Conservation (phyloP, 371 early-diverging fungal genomes). For the Actinomortierella ambigua region DNA sequence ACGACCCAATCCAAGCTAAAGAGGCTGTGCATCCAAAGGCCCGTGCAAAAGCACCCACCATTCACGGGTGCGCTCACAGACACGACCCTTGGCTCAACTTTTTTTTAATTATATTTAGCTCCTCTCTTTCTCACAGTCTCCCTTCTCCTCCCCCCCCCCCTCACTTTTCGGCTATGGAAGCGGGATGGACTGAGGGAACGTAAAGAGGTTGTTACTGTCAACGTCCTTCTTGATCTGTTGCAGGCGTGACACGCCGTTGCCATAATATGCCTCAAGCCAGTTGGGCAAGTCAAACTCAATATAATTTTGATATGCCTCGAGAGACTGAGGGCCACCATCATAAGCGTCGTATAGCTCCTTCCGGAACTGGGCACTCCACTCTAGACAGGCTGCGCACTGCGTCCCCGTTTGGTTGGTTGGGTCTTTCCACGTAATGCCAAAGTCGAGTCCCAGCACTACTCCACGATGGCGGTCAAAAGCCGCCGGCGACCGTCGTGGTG, state of each 20-base stretch:
- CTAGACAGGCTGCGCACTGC: slow-evolving; percentile 25
- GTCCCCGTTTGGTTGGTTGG: slow-evolving; percentile 11
- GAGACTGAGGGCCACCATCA: not conserved
- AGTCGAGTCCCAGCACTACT: slow-evolving; percentile 19
- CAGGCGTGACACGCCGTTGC: slow-evolving; percentile 29
- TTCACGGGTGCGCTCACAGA: too few species aligned
- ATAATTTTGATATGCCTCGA: slow-evolving; percentile 46
- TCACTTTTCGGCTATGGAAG: slow-evolving; percentile 5
- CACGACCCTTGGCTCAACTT: too few species aligned
- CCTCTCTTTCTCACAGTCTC: too few species aligned
- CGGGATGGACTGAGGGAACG: slow-evolving; percentile 49
- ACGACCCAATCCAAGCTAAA: too few species aligned
- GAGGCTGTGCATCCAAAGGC: too few species aligned
- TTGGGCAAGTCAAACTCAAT: slow-evolving; percentile 45
- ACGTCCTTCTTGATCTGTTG: slow-evolving; percentile 33
- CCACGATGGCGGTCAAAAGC: slow-evolving; percentile 23
- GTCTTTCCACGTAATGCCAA: slow-evolving; percentile 38
- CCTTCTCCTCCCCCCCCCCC: too few species aligned
- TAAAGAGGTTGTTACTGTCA: slow-evolving; percentile 48
- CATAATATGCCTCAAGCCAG: slow-evolving; percentile 47
- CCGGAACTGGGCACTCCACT: slow-evolving; percentile 14
- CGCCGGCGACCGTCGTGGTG: slow-evolving; percentile 10
- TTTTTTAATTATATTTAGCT: too few species aligned
- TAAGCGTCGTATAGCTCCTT: slow-evolving; percentile 37
- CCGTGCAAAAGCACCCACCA: too few species aligned